These are phyloP conservation scores for Marchantia paleacea DNA, from an alignment of 225 moss, liverwort and hornwort species.

Conservation along the genomic window DNA sequence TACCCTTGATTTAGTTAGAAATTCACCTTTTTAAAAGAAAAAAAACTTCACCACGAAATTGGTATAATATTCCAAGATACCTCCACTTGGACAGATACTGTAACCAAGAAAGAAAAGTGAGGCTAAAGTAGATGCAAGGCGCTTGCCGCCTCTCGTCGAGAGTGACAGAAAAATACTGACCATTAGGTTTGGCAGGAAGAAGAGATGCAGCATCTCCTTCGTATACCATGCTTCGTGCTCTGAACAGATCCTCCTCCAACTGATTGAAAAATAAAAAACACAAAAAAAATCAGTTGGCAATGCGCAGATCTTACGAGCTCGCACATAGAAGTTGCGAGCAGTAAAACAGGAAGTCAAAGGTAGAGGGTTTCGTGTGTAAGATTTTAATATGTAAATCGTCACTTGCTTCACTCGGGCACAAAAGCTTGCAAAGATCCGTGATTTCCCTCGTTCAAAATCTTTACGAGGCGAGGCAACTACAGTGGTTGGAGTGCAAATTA, in stretches of 20 bases:
- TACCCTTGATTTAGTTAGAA: too few species aligned
- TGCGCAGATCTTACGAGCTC: neutral
- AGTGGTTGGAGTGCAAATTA: neutral
- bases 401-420: too few species aligned
- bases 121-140: too few species aligned
- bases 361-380: neutral
- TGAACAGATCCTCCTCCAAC: constrained; percentile 48
- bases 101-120: too few species aligned
- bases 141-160: neutral
- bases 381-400: neutral
- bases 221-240: constrained; percentile 40
- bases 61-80: too few species aligned
- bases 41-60: too few species aligned
- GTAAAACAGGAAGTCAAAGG: neutral
- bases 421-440: neutral
- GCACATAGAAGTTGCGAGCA: neutral
- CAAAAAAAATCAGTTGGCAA: neutral
- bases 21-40: too few species aligned
- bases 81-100: too few species aligned
- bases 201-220: constrained; percentile 48
- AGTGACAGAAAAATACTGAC: constrained; percentile 21
- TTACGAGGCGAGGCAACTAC: neutral
- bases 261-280: constrained; percentile 12
- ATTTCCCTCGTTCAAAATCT: neutral
- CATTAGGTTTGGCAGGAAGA: constrained; percentile 48